phyloP scores from a whole-genome alignment of 2,329 filamentous ascomycete species.

The Penicillium sp. region DNA sequence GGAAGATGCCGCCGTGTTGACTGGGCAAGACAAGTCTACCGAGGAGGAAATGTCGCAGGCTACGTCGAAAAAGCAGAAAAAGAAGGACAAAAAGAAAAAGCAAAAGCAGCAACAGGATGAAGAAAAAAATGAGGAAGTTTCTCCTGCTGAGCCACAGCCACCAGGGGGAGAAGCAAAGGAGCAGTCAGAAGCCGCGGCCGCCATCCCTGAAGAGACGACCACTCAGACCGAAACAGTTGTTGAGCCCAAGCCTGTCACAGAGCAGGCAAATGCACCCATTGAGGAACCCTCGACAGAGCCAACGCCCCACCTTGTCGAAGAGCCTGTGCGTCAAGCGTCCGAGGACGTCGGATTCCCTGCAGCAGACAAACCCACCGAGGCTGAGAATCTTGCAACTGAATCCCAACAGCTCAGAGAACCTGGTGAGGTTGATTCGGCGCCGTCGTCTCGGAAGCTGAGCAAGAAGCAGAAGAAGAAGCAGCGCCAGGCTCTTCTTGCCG shows the following conservation, averaged over 20 bases:
- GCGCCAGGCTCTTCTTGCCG: constrained; percentile 18
- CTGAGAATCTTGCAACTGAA: constrained; percentile 2
- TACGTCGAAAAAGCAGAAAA: constrained; percentile 20
- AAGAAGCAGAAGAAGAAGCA: constrained; percentile 32
- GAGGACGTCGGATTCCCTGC: constrained; percentile 5
- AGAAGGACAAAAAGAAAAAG: constrained; percentile 25
- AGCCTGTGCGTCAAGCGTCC: neutral
- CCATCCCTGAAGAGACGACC: constrained; percentile 4
- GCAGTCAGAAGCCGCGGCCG: constrained; percentile 10
- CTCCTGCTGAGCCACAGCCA: constrained; percentile 2
- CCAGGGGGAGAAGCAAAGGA: constrained; percentile 18
- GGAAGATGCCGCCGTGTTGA: neutral
- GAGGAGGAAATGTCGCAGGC: constrained; percentile 11
- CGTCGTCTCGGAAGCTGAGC: constrained; percentile 20
- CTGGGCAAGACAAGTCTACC: constrained; percentile 2
- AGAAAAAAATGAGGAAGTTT: constrained; percentile 4
- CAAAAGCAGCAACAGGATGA: constrained; percentile 18
- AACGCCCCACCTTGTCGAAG: neutral
- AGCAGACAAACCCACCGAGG: constrained; percentile 4
- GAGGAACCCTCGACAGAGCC: neutral
- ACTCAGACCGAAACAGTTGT: constrained; percentile 3
- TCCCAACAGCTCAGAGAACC: no score
- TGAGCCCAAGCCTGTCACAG: constrained; percentile 6
- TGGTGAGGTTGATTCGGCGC: constrained; percentile 6
- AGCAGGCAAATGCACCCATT: neutral